Conservation (phyloP, 2,329 filamentous ascomycete genomes). For the Monilinia polystroma region DNA sequence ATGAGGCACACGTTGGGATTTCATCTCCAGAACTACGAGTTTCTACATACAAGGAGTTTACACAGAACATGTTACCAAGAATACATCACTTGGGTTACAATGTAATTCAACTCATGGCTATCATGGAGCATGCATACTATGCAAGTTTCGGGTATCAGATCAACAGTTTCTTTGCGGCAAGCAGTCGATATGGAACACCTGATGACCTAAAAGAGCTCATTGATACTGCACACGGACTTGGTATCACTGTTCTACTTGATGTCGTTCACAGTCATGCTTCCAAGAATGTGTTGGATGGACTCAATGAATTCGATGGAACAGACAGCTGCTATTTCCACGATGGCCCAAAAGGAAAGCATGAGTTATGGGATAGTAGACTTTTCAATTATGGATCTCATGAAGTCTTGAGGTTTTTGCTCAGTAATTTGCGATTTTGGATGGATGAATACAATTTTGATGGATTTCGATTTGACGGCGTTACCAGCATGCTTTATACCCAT, state of each 20-base stretch:
- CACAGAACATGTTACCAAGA: slow-evolving; percentile 82
- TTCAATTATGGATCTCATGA: slow-evolving; percentile 98
- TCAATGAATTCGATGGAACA: slow-evolving; percentile 94
- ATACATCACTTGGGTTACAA: slow-evolving; percentile 94
- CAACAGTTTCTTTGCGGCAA: slow-evolving; percentile 98
- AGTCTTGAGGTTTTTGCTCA: slow-evolving; percentile 91
- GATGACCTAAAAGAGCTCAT: slow-evolving; percentile 97
- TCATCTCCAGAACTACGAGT: slow-evolving; percentile 87
- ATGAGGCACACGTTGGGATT: slow-evolving; percentile 98
- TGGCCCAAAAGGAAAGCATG: slow-evolving; percentile 80
- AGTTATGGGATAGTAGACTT: slow-evolving; percentile 91
- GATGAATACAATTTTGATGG: slow-evolving; percentile 96
- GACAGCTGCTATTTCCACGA: slow-evolving; percentile 96
- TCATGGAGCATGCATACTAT: slow-evolving; percentile 99
- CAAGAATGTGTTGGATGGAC: slow-evolving; percentile 91
- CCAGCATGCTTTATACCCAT: slow-evolving; percentile 94
- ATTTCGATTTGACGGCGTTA: slow-evolving; percentile 97
- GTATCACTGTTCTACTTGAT: slow-evolving; percentile 86
- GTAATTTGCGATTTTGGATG: slow-evolving; percentile 98
- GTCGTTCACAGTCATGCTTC: slow-evolving; percentile 97
- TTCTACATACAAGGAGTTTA: slow-evolving; percentile 97
- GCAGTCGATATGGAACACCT: slow-evolving; percentile 88
- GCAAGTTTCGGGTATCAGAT: slow-evolving; percentile 98
- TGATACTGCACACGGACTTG: slow-evolving; percentile 89
- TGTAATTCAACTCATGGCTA: slow-evolving; percentile 95